phyloP scores from a whole-genome alignment of 139 green algal genomes.

The Marvania coccoides region DNA sequence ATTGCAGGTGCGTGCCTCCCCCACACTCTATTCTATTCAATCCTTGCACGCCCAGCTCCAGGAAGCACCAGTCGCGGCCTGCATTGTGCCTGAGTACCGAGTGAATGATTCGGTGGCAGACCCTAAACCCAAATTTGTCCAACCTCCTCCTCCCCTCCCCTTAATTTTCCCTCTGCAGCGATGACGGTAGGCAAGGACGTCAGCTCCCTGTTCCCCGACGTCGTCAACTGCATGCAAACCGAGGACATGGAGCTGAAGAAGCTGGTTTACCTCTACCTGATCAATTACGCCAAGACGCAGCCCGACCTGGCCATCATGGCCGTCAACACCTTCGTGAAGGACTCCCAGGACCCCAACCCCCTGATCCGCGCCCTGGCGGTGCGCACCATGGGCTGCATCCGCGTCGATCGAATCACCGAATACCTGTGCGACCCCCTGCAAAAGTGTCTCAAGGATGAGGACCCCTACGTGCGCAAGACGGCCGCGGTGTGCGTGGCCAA shows the following conservation, averaged over 20 bases:
- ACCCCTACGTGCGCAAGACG: constrained; percentile 99
- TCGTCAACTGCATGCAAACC: constrained; percentile 98
- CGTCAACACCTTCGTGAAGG: constrained; percentile 99
- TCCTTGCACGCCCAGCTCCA: no score
- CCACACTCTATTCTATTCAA: no score
- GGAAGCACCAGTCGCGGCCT: no score
- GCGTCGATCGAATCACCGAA: constrained; percentile 98
- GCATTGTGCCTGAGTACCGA: no score
- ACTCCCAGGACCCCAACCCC: constrained; percentile 96
- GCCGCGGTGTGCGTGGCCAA: constrained; percentile 97
- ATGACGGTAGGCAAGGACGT: constrained; percentile 93
- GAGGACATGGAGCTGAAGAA: constrained; percentile 93
- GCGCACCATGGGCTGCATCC: constrained; percentile 99
- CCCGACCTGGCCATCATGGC: constrained; percentile 98
- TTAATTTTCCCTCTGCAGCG: constrained; percentile 37
- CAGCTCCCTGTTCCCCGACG: constrained; percentile 49
- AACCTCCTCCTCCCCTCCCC: no score
- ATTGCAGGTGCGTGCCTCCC: constrained; percentile 40
- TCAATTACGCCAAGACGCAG: constrained; percentile 99
- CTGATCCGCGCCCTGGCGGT: constrained; percentile 95
- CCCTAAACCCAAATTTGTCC: no score
- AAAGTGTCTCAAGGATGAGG: constrained; percentile 71
- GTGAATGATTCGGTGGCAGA: no score
- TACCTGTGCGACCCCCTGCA: constrained; percentile 98
- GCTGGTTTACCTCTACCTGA: constrained; percentile 99